Base-by-base conservation (phyloP, 164 flowering plant species). In the Liriodendron chinense region DNA sequence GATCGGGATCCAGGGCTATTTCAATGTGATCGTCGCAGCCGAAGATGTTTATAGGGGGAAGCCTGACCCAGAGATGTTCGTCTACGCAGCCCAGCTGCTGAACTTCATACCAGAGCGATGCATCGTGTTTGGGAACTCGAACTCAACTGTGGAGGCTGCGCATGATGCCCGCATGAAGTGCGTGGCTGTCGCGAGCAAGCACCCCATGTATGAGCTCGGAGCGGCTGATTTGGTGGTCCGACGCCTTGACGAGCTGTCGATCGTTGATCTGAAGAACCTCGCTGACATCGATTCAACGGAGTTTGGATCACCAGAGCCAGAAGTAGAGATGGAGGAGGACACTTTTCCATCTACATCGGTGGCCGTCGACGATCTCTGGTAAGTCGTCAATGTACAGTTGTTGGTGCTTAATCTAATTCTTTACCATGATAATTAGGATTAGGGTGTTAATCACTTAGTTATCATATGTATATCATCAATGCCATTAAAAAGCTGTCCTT, bases 11-110 rank as follows among this genome's bases (percentile, higher is more conserved):
- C 87, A 88, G 72, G 93, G 90, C 28, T 79, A 74, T 72, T 96
- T 96, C 82, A 89, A 56, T 74, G 97, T 83, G 50, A 83, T 92
- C 74, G 93, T 94, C 0, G 84, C 98, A 0, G 94, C 97, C 3
- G 98, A 94, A 77, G 99, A 96, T 85, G 99, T 91, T 68, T 78
- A 90, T 72, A 84, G 99, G 76, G 99, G 99, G 50, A 96, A 90
- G 78, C 99, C 99, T 13, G 99, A 96, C 76, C 99, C 99, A 0
- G 99, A 96, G 85, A 96, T 96, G 99, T 96, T 89, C 78, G 78
- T 86, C 6, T 94, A 91, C 75, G 99, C 99, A 18, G 90, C 93
- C 7, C 97, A 96, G 84, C 87, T 86, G 49, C 83, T 96, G 18
- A 82, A 91, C 12, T 90, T 88, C 81, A 89, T 91, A 77, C 96